Evolutionary conservation across 2,329 filamentous ascomycete species (phyloP), one percentile per base, ranked within the genome.

Genomic region (Fusarium praegraminearum): DNA sequence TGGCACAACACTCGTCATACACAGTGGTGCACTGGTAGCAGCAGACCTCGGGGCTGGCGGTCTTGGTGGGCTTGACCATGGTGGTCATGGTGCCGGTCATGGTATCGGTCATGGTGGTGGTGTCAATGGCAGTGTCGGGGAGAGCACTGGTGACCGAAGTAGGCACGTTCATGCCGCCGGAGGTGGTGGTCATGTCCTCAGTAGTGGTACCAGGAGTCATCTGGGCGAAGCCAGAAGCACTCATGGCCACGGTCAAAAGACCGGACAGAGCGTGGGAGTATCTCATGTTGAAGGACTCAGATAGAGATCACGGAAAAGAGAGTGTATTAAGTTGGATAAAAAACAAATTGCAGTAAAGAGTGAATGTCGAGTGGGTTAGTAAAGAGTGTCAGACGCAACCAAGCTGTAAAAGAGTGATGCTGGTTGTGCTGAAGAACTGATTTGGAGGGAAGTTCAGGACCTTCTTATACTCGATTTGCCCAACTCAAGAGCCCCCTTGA

Each of bases 371-470:
- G 38, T 41, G 11, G 22, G 43, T 61, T 65, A 59, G 53, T 46
- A 70, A 69, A 62, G 66, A 69, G 57, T 70, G 67, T 13, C 62
- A 70, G 66, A 41, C 52, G 50, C 67, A 70, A 70, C 54, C 67
- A n/a, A 52, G 66, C 66, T 67, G 22, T 67, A 52, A 70, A 67
- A 4, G 57, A 64, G 57, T 46, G 62, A 64, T 67, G 67, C 62
- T 70, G 67, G 50, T 58, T 70, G 67, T 46, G 67, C 67, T 64
- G 67, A 64, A 38, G 62, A 67, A 59, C 30, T 32, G 30, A 64
- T n/a, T 52, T 67, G 52, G 41, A 10, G 38, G 20, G 62, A 51
- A 32, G 18, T 57, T 32, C 11, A 40, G 5, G 15, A 35, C 33
- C 67, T 70, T 70, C 62, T 70, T 70, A 70, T 70, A 70, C 57